phyloP scores from a whole-genome alignment of 331 rosid species.

The Ulmus americana region DNA sequence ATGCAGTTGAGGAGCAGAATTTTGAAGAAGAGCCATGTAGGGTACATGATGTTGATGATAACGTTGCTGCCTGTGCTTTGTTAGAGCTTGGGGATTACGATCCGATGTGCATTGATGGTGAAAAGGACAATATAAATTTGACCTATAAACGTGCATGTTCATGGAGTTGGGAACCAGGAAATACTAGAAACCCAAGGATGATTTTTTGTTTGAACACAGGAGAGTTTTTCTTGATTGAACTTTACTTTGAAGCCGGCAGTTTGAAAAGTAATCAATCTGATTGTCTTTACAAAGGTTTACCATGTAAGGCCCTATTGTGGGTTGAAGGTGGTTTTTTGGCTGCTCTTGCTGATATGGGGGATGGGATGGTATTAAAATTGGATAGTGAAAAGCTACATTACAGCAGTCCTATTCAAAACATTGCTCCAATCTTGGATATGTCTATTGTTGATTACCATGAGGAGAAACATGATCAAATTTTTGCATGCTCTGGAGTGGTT shows the following conservation, averaged over 20 bases:
- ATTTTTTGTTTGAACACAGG: constrained; percentile 77
- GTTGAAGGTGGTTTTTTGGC: constrained; percentile 78
- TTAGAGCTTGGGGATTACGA: constrained; percentile 75
- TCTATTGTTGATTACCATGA: constrained; percentile 73
- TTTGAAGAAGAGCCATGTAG: constrained; percentile 63
- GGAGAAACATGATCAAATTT: constrained; percentile 85
- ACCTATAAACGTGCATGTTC: constrained; percentile 61
- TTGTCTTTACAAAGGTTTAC: constrained; percentile 72
- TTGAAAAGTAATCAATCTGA: constrained; percentile 65
- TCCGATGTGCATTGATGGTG: constrained; percentile 93
- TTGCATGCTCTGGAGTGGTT: constrained; percentile 90
- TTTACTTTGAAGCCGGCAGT: constrained; percentile 49
- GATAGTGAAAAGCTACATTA: constrained; percentile 58
- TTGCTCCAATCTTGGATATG: constrained; percentile 83
- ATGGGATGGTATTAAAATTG: constrained; percentile 75
- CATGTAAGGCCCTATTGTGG: constrained; percentile 80
- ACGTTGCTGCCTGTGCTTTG: constrained; percentile 87
- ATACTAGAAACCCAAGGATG: constrained; percentile 48
- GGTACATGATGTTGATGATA: constrained; percentile 72
- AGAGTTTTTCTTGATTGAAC: constrained; percentile 74
- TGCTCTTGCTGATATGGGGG: constrained; percentile 87
- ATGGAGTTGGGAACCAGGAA: constrained; percentile 89
- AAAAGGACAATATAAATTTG: constrained; percentile 41
- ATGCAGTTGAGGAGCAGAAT: constrained; percentile 60
- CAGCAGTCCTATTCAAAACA: constrained; percentile 70